A percentile compares a stretch with the other conserved stretches of the same genome.
These are phyloP conservation scores for Petrea volubilis DNA, from an alignment of 257 asterid species.

Conservation along the genomic window DNA sequence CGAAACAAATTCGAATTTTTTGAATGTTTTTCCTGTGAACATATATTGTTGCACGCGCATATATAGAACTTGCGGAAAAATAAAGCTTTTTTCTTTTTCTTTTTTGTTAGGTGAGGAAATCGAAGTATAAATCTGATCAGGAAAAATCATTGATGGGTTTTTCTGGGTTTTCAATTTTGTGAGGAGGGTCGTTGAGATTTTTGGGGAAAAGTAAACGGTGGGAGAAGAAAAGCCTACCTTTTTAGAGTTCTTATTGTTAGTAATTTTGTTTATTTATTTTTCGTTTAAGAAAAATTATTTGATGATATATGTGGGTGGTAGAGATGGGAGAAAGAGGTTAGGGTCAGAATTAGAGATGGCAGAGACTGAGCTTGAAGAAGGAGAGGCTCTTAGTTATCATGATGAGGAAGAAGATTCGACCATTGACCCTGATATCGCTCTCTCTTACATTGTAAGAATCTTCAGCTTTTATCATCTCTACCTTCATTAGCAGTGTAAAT, in stretches of 20 bases:
- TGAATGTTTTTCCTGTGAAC: not conserved
- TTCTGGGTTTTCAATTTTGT: slow-evolving; percentile 37
- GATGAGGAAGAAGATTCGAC: slow-evolving; percentile 54
- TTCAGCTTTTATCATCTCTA: not conserved
- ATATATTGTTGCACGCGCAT: slow-evolving; percentile 23
- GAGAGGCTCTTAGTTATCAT: slow-evolving; percentile 70
- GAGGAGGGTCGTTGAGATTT: slow-evolving; percentile 37
- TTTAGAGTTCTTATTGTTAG: slow-evolving; percentile 30
- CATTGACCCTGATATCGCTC: slow-evolving; percentile 93
- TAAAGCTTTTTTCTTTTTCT: slow-evolving; percentile 17
- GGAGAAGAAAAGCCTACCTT: slow-evolving; percentile 24
- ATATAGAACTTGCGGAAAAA: slow-evolving; percentile 9
- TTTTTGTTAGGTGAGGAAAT: slow-evolving; percentile 47
- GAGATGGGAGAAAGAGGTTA: slow-evolving; percentile 77
- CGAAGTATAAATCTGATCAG: slow-evolving; percentile 48
- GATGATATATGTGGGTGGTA: slow-evolving; percentile 80
- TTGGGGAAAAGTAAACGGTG: slow-evolving; percentile 45
- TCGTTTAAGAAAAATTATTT: slow-evolving; percentile 12
- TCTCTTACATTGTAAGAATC: slow-evolving; percentile 85
- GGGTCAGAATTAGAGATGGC: slow-evolving; percentile 79
- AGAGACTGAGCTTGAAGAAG: slow-evolving; percentile 91
- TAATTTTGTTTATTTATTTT: not conserved
- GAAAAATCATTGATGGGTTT: slow-evolving; percentile 34
- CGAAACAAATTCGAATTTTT: not conserved
- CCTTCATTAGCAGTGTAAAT: slow-evolving; percentile 5